Percentiles rank a stretch among this genome's conserved stretches.
Evolutionary conservation across 495 filamentous ascomycete genomes (phyloP).

Genomic region (Clohesyomyces aquaticus): DNA sequence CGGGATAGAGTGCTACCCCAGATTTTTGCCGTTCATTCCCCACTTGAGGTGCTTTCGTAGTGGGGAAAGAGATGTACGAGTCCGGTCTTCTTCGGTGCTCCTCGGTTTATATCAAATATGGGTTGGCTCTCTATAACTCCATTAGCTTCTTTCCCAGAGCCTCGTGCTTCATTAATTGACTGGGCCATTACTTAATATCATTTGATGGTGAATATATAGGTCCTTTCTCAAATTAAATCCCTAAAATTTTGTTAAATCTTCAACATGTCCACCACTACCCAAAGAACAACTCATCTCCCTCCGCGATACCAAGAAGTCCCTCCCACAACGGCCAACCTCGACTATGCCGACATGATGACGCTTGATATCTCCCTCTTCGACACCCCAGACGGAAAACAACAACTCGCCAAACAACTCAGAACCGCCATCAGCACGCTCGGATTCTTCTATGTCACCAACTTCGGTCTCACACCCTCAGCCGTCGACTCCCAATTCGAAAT

Average conservation of each 20-base stretch:
- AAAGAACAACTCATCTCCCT: background rate
- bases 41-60: background rate
- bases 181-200: too few species aligned
- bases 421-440: slow-evolving; percentile 60
- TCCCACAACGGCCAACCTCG: slow-evolving; percentile 15
- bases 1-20: background rate
- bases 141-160: too few species aligned
- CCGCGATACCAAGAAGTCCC: slow-evolving; percentile 11
- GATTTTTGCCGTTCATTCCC: background rate
- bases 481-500: slow-evolving; percentile 61
- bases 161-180: too few species aligned
- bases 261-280: background rate
- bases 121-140: too few species aligned
- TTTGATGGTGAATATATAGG: too few species aligned
- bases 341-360: slow-evolving; percentile 60
- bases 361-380: slow-evolving; percentile 58
- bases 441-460: slow-evolving; percentile 38
- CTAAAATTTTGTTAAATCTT: too few species aligned
- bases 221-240: too few species aligned
- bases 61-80: background rate
- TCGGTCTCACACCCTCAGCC: slow-evolving; percentile 59
- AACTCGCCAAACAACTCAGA: slow-evolving; percentile 58
- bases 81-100: background rate
- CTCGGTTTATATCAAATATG: too few species aligned
- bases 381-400: slow-evolving; percentile 56